Base-by-base conservation (phyloP, 1,284 basidiomycete species). In the Trichosporon faecale region DNA sequence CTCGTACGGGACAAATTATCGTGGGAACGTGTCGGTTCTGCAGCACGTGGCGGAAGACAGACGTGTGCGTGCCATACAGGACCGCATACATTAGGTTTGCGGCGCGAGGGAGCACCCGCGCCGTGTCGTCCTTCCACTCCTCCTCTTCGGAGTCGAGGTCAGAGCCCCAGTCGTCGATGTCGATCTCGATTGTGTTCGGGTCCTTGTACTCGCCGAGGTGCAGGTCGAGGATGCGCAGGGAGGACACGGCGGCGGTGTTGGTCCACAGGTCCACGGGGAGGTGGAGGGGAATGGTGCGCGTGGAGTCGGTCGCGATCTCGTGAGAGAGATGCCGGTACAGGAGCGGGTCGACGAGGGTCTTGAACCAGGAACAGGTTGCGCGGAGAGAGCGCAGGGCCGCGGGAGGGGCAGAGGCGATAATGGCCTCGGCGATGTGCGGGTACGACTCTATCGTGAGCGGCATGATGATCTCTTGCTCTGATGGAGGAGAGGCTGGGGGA, bases 11-110 rank as follows among this genome's bases (percentile, higher is more conserved):
- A 7, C 21, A 21, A 9, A 61, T 31, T 18, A 61, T 7, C 3
- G 57, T 61, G 29, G 57, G 57, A 6, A 61, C 57, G 57, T 61
- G 57, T 9, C 57, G 29, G 18, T 61, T 61, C 57, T 61, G 57
- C 16, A 61, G 57, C 7, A 61, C 57, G 31, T 61, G 57, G 14
- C 57, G 57, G 57, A 61, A 31, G 2, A 61, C 57, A 9, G 29
- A n/a, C 21, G 16, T 31, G 57, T 61, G 57, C 3, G 5, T 12
- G 27, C 57, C 57, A 11, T 61, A 33, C 16, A 61, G 57, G 12
- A 61, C 29, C 6, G 29, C 57, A 18, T 61, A 31, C 16, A n/a
- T 18, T 9, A 61, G 29, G 7, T n/a, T 18, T 1, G 57, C 57
- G 6, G 29, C 27, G 27, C 57, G 57, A 3, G 57, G 57, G 16